phyloP scores from a whole-genome alignment of 352 stramenopile species.

The Phytophthora idaei region DNA sequence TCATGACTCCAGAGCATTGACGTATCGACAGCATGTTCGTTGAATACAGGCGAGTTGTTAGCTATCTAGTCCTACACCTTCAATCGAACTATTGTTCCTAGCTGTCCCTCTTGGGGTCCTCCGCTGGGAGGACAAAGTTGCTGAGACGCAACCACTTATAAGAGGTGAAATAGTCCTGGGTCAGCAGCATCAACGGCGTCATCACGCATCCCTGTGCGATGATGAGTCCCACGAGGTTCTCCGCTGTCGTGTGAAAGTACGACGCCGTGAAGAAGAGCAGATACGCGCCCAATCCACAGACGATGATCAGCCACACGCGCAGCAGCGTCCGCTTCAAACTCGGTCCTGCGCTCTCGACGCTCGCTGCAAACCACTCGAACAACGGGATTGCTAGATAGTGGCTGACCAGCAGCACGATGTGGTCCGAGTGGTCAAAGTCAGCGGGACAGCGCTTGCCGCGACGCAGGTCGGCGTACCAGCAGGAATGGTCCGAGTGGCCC shows the following conservation, averaged over 20 bases:
- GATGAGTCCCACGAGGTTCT: constrained; percentile 68
- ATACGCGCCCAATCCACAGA: constrained; percentile 48
- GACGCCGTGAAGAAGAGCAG: constrained; percentile 71
- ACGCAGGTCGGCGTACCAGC: constrained; percentile 70
- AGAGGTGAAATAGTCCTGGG: constrained; percentile 60
- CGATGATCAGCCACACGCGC: constrained; percentile 48
- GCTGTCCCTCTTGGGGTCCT: constrained; percentile 39
- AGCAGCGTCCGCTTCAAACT: constrained; percentile 61
- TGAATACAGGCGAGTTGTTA: constrained; percentile 17
- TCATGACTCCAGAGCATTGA: constrained; percentile 8
- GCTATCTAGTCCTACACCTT: constrained; percentile 20
- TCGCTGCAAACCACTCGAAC: constrained; percentile 80
- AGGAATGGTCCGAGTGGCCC: constrained; percentile 37
- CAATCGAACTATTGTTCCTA: not conserved
- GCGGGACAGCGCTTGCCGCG: constrained; percentile 53
- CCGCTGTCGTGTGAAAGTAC: constrained; percentile 71
- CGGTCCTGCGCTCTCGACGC: constrained; percentile 44
- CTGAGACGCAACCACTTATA: constrained; percentile 53
- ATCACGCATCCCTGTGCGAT: constrained; percentile 67
- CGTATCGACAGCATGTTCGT: constrained; percentile 20
- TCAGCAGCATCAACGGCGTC: constrained; percentile 64
- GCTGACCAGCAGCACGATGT: constrained; percentile 74
- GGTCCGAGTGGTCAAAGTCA: constrained; percentile 81
- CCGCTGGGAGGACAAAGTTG: constrained; percentile 65
- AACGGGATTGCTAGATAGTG: constrained; percentile 75